Conservation (phyloP, 129 eudicot genomes). For the Heracleum sosnowskyi region DNA sequence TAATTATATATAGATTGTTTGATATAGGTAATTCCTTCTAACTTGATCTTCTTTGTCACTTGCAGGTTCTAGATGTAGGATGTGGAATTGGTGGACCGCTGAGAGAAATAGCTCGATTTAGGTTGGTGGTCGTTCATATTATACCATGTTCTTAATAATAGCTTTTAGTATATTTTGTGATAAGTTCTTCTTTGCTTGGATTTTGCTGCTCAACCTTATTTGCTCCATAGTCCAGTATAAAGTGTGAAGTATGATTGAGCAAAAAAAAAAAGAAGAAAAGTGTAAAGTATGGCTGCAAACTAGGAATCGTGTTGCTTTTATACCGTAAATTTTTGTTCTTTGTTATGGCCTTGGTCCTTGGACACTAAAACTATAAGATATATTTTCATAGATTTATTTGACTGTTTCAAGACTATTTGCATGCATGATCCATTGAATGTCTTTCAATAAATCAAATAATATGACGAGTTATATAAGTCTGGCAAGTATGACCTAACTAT, state of each 20-base stretch:
- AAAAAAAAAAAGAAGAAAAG: background rate
- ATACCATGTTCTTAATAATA: background rate
- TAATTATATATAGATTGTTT: background rate
- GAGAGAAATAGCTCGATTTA: slow-evolving; percentile 91
- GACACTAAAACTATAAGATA: background rate
- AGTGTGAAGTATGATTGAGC: too few species aligned
- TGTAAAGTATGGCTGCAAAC: background rate
- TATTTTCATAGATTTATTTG: background rate
- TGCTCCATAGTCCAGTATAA: background rate
- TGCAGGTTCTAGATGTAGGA: slow-evolving; percentile 91
- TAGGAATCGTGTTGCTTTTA: background rate
- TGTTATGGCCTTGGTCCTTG: background rate
- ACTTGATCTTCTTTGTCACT: slow-evolving; percentile 8
- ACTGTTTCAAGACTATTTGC: background rate
- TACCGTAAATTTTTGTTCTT: background rate
- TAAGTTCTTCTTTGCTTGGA: background rate
- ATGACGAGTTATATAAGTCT: background rate
- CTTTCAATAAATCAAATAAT: background rate
- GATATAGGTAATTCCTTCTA: background rate
- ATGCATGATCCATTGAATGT: background rate
- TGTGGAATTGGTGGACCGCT: slow-evolving; percentile 98
- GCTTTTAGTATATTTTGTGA: background rate
- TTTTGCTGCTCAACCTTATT: background rate
- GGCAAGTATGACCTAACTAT: background rate
- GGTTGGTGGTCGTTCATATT: slow-evolving; percentile 31